Evolutionary conservation across 192 early-diverging fungal genomes (phyloP), one percentile per base, ranked within the genome.

Genomic region (Dimargaris cristalligena): DNA sequence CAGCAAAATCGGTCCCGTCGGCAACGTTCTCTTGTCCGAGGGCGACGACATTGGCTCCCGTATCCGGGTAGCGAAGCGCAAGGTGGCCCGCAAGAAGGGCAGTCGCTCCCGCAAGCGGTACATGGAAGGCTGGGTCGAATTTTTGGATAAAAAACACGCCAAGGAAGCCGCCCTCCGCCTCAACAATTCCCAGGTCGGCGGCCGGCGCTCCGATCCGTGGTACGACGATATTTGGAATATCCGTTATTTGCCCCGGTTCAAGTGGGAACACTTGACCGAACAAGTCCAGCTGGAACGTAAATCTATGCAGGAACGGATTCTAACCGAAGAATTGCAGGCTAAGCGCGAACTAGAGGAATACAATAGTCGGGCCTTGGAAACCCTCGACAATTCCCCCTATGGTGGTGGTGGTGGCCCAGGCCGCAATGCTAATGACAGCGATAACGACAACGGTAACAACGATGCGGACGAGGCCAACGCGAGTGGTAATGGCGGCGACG

Each of bases 201-300:
- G 88, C 30, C 94, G 91, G 62, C 91, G 90, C 68, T 77, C 85
- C 33, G 80, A 75, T 48, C 78, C 75, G 57, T 92, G 90, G 67
- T 87, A 92, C 69, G 91, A 95, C 64, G 92, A 96, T 56, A 71
- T 96, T 64, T 98, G 95, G 95, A 96, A 87, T 66, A 84, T 98
- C 52, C 91, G 91, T 69, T 98, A 98, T 62, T 69, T 98, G 33
- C 86, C 91, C 33, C 82, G 84, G 52, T 98, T 98, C 74, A 98
- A 98, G 65, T 98, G 95, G 95, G 71, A 84, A 44, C 85, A 98
- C 64, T 68, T 98, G 52, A 89, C 89, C 16, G 95, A 94, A 61
- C 90, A 92, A 67, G 81, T 96, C 6, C 16, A 30, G 25, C 38
- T 41, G 38, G 16, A 16, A 6, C 8, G 16, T 16, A 41, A 41